phyloP scores from a whole-genome alignment of 768 basidiomycete genomes.

The Podaxis sp. region DNA sequence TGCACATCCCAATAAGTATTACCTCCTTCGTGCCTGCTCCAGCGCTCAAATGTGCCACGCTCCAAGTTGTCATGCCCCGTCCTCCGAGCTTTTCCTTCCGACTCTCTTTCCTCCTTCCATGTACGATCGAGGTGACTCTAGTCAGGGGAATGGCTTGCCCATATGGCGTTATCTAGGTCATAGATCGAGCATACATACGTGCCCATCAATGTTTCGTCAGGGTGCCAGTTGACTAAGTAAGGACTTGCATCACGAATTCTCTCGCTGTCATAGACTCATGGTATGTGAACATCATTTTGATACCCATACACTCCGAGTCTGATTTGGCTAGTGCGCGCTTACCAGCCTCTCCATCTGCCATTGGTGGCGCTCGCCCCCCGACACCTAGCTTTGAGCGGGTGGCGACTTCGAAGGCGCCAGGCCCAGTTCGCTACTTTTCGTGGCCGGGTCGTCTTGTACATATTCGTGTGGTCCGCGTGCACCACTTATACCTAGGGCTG shows the following conservation, averaged over 20 bases:
- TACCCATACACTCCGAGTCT: not conserved
- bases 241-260: not conserved
- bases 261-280: not conserved
- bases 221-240: too few species aligned
- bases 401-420: not conserved
- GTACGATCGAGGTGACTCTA: not conserved
- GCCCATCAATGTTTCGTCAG: not conserved
- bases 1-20: not conserved
- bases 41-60: not conserved
- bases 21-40: not conserved
- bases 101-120: not conserved
- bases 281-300: not conserved
- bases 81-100: constrained; percentile 4
- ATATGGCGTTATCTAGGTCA: not conserved
- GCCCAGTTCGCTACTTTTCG: not conserved
- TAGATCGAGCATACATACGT: not conserved
- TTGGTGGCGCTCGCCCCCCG: not conserved
- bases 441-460: not conserved
- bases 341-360: not conserved
- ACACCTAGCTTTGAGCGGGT: not conserved
- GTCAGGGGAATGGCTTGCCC: not conserved
- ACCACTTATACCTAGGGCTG: not conserved
- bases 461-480: too few species aligned
- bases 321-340: not conserved
- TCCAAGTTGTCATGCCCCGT: not conserved